A percentile compares a stretch with the other conserved stretches of the same genome.
Evolutionary conservation across 257 asterid genomes (phyloP).

Genomic region (Nicotiana obtusifolia): DNA sequence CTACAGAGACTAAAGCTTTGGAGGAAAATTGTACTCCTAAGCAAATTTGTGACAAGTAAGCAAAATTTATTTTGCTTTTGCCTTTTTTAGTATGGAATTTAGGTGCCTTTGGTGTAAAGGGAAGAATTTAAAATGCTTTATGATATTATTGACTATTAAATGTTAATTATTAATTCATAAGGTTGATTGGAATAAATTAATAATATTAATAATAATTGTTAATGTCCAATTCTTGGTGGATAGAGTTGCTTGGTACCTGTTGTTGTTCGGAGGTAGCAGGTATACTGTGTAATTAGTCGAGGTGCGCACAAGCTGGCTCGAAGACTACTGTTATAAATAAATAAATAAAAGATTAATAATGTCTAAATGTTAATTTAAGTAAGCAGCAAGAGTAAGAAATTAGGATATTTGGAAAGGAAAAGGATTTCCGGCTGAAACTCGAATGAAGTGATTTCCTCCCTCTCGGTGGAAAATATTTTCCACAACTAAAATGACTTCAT

Average conservation of each 20-base stretch:
- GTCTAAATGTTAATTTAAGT: neutral
- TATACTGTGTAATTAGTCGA: too few relatives aligned
- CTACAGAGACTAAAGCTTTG: constrained; percentile 96
- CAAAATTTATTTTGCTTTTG: neutral
- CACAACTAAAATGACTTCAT: neutral
- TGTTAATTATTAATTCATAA: too few relatives aligned
- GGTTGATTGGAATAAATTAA: too few relatives aligned
- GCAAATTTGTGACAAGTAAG: constrained; percentile 88
- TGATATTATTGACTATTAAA: too few relatives aligned
- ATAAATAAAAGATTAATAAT: neutral
- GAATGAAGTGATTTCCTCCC: neutral
- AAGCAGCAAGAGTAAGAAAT: neutral
- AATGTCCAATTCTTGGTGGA: too few relatives aligned
- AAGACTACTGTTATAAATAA: too few relatives aligned
- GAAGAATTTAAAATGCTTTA: too few relatives aligned
- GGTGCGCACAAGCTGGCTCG: too few relatives aligned
- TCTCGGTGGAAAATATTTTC: neutral
- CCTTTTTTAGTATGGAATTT: neutral
- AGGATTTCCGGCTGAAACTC: neutral
- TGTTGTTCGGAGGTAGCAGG: too few relatives aligned
- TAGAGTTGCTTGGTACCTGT: too few relatives aligned
- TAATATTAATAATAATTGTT: too few relatives aligned
- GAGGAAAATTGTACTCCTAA: constrained; percentile 84
- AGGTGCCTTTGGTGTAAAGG: neutral
- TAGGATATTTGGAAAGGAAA: neutral